A percentile compares a stretch with the other conserved stretches of the same genome.
These are phyloP conservation scores for Pisolithus marmoratus DNA, from an alignment of 768 basidiomycete species.

Conservation along the genomic window DNA sequence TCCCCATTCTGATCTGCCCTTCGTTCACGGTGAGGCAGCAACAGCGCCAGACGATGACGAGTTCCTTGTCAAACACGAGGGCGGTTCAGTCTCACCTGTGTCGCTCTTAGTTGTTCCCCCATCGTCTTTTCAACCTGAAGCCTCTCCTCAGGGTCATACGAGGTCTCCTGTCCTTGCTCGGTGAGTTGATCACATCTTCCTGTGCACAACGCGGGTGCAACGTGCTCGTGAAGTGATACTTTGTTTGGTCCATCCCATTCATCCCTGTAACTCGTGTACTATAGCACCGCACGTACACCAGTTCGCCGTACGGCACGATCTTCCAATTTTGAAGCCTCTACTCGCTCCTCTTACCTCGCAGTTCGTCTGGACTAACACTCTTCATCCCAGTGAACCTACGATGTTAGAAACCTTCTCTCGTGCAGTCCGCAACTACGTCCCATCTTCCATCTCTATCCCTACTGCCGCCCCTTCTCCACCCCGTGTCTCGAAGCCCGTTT, in stretches of 20 bases:
- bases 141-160: conserved; percentile 16
- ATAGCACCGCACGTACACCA: conserved; percentile 14
- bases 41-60: conserved; percentile 18
- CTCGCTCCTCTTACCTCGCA: neutral
- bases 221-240: neutral
- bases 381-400: conserved; percentile 38
- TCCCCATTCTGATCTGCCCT: conserved; percentile 6
- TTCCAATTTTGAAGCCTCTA: too few relatives aligned
- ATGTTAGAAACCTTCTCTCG: conserved; percentile 48
- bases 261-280: too few relatives aligned
- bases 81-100: conserved; percentile 11
- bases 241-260: conserved; percentile 5
- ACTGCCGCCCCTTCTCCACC: conserved; percentile 43
- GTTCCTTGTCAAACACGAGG: conserved; percentile 23
- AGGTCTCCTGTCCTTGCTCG: conserved; percentile 27
- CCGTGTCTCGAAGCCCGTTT: conserved; percentile 43
- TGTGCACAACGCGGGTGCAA: neutral
- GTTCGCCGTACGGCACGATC: neutral
- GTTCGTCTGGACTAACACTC: conserved; percentile 10
- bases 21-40: conserved; percentile 6
- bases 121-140: too few relatives aligned
- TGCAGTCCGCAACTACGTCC: conserved; percentile 50
- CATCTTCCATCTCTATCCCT: conserved; percentile 45
- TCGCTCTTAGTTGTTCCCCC: conserved; percentile 4
- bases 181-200: conserved; percentile 14